Conservation (phyloP, 2,329 filamentous ascomycete species). For the Exophiala mesophila region DNA sequence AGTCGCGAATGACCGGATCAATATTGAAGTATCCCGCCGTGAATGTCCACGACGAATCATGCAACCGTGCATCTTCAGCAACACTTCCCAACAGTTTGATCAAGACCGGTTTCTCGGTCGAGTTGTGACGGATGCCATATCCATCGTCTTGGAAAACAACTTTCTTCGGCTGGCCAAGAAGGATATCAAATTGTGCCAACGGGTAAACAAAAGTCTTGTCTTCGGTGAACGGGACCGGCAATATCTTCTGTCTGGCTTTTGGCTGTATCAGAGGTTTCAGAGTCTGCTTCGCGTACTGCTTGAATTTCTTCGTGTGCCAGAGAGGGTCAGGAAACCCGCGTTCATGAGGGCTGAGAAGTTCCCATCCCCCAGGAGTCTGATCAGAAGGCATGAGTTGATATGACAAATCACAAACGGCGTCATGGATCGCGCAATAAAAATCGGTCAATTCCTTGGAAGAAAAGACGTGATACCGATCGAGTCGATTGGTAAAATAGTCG, state of each 20-base stretch:
- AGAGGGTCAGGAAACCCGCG: constrained; percentile 25
- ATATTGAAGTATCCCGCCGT: constrained; percentile 99
- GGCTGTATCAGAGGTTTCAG: constrained; percentile 61
- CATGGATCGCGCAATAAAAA: constrained; percentile 75
- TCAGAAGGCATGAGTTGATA: constrained; percentile 64
- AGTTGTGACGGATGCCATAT: constrained; percentile 51
- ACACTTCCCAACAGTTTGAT: constrained; percentile 68
- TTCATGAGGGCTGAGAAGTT: constrained; percentile 35
- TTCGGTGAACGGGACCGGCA: constrained; percentile 28
- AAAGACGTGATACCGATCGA: constrained; percentile 93
- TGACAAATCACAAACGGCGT: constrained; percentile 71
- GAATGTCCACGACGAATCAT: constrained; percentile 81
- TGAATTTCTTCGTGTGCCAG: constrained; percentile 48
- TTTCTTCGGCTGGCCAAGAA: constrained; percentile 48
- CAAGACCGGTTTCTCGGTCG: constrained; percentile 82
- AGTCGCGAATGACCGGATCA: constrained; percentile 71
- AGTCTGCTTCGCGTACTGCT: constrained; percentile 60
- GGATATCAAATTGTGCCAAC: constrained; percentile 78
- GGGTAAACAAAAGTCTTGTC: constrained; percentile 75
- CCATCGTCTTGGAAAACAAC: constrained; percentile 24
- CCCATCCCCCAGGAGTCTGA: constrained; percentile 53
- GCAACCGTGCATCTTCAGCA: constrained; percentile 54
- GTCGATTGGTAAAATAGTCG: constrained; percentile 94
- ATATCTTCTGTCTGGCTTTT: constrained; percentile 27
- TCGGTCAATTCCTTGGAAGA: constrained; percentile 71